A percentile compares a stretch with the other conserved stretches of the same genome.
These are phyloP conservation scores for Fonsecaea monophora DNA, from an alignment of 2,329 filamentous ascomycete genomes.

Conservation along the genomic window DNA sequence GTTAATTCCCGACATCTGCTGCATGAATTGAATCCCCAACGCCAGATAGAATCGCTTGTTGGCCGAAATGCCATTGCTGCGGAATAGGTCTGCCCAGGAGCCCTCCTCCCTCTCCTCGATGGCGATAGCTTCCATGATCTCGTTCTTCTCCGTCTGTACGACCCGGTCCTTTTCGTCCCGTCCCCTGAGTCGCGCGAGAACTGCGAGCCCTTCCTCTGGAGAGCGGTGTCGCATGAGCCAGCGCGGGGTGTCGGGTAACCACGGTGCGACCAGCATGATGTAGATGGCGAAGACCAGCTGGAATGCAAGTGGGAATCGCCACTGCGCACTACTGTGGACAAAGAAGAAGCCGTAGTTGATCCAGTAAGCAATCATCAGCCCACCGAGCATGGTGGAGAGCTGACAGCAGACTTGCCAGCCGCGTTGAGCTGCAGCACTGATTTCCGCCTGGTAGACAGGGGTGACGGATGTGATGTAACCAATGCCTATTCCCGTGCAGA, in stretches of 20 bases:
- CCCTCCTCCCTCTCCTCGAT: conserved; percentile 39
- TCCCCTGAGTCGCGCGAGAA: conserved; percentile 48
- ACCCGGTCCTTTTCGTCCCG: conserved; percentile 42
- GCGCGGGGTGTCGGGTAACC: conserved; percentile 52
- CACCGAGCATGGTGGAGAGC: conserved; percentile 26
- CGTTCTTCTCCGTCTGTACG: conserved; percentile 45
- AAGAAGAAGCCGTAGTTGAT: conserved; percentile 23
- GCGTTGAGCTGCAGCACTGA: conserved; percentile 21
- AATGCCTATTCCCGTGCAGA: conserved; percentile 23
- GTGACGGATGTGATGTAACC: conserved; percentile 13
- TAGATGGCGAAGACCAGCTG: conserved; percentile 50
- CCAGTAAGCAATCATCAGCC: conserved; percentile 29
- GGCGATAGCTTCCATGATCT: conserved; percentile 48
- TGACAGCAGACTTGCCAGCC: conserved; percentile 24
- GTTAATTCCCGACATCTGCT: conserved; percentile 56
- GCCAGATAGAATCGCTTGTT: conserved; percentile 60
- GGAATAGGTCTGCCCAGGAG: conserved; percentile 46
- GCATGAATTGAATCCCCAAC: conserved; percentile 46
- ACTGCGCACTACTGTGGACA: conserved; percentile 19
- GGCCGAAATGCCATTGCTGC: conserved; percentile 39
- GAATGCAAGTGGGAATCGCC: conserved; percentile 32
- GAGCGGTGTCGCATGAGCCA: conserved; percentile 59
- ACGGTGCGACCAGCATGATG: conserved; percentile 51
- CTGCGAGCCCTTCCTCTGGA: conserved; percentile 58
- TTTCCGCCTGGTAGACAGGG: conserved; percentile 52